A percentile compares a stretch with the other conserved stretches of the same genome.
These are phyloP conservation scores for Fusarium compactum DNA, from an alignment of 2,329 filamentous ascomycete species.

Conservation along the genomic window DNA sequence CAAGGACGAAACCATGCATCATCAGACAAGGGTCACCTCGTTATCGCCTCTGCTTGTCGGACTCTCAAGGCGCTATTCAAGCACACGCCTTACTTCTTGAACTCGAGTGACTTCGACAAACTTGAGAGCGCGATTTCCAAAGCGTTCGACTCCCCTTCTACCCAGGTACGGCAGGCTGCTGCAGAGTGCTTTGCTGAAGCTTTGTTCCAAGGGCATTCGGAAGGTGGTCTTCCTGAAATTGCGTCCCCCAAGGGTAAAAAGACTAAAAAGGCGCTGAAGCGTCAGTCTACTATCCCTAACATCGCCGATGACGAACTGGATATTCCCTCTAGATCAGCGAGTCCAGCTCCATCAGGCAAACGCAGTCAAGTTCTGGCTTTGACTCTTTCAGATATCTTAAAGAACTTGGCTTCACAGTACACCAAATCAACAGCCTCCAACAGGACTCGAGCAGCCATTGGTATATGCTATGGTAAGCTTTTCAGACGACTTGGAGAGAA, in stretches of 20 bases:
- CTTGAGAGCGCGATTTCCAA: constrained; percentile 87
- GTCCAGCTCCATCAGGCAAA: constrained; percentile 75
- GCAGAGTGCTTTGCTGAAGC: constrained; percentile 86
- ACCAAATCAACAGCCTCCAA: constrained; percentile 82
- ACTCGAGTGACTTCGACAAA: constrained; percentile 89
- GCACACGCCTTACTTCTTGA: constrained; percentile 85
- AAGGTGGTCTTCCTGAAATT: constrained; percentile 62
- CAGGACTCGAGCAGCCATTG: constrained; percentile 82
- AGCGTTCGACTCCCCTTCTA: constrained; percentile 80
- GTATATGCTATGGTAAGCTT: constrained; percentile 87
- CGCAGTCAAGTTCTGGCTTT: constrained; percentile 80
- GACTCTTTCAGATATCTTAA: constrained; percentile 81
- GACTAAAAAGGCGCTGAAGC: constrained; percentile 69
- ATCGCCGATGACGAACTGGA: constrained; percentile 81
- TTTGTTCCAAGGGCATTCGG: constrained; percentile 80
- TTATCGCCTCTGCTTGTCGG: constrained; percentile 81
- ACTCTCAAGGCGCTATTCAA: constrained; percentile 81
- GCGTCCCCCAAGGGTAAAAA: constrained; percentile 75
- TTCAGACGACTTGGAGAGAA: constrained; percentile 83
- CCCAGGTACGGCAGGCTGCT: constrained; percentile 84
- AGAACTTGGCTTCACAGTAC: constrained; percentile 84
- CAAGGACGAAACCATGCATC: constrained; percentile 81
- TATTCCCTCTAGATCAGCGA: constrained; percentile 73
- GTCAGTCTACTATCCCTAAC: constrained; percentile 69
- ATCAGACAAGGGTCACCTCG: constrained; percentile 84